A percentile compares a stretch with the other conserved stretches of the same genome.
Evolutionary conservation across 441 rosid species (phyloP).

Genomic region (Adansonia grandidieri): DNA sequence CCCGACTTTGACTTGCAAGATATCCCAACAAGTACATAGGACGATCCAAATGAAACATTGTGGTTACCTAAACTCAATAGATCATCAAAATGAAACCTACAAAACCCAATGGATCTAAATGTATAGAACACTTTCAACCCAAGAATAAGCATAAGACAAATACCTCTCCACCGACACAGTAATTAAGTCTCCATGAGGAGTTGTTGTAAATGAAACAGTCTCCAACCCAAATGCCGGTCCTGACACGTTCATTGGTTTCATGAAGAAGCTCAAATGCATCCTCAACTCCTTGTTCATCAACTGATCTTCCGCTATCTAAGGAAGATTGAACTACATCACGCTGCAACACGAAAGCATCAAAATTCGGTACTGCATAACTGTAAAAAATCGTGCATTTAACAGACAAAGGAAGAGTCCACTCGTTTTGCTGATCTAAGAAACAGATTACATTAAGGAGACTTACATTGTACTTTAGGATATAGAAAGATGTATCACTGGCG

Average conservation of each 20-base stretch:
- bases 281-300: constrained; percentile 96
- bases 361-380: constrained; percentile 26
- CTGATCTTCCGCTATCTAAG: constrained; percentile 83
- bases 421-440: constrained; percentile 6
- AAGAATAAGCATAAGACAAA: constrained; percentile 27
- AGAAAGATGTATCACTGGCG: constrained; percentile 95
- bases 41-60: constrained; percentile 97
- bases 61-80: constrained; percentile 69
- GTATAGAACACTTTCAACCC: constrained; percentile 22
- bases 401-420: not conserved
- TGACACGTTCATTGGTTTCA: constrained; percentile 95
- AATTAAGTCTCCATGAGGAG: constrained; percentile 97
- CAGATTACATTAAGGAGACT: constrained; percentile 32
- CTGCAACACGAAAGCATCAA: constrained; percentile 47
- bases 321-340: constrained; percentile 82
- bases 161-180: constrained; percentile 99
- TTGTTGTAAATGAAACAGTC: constrained; percentile 98
- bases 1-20: constrained; percentile 95
- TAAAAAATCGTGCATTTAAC: constrained; percentile 16
- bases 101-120: not conserved
- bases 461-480: constrained; percentile 93
- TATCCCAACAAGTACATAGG: constrained; percentile 99
- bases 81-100: constrained; percentile 20
- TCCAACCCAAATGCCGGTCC: constrained; percentile 99
- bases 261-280: constrained; percentile 99